These are phyloP conservation scores for Musa balbisiana DNA, from an alignment of 202 grass and related monocot species.

Conservation along the genomic window DNA sequence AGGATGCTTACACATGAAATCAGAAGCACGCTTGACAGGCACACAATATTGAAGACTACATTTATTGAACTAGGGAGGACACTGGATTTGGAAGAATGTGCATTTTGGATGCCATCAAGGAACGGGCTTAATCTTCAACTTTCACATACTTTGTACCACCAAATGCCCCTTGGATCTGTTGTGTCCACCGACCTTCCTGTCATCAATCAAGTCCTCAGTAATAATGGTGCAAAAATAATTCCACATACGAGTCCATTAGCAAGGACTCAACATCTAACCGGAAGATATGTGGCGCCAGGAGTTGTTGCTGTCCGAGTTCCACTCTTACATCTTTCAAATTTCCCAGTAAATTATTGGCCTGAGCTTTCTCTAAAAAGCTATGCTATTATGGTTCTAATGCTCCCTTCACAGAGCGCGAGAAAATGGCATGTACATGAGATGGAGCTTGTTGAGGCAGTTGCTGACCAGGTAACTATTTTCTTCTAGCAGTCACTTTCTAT, in stretches of 20 bases:
- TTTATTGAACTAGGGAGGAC: slow-evolving; percentile 15
- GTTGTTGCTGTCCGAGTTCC: slow-evolving; percentile 21
- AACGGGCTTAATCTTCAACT: slow-evolving; percentile 9
- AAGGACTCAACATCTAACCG: neutral
- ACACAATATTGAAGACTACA: slow-evolving; percentile 19
- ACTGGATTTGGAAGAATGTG: slow-evolving; percentile 13
- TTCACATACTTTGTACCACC: slow-evolving; percentile 22
- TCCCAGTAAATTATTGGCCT: slow-evolving; percentile 17
- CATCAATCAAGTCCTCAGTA: slow-evolving; percentile 17
- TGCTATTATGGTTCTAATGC: slow-evolving; percentile 21
- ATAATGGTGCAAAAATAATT: neutral
- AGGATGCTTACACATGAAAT: slow-evolving; percentile 23
- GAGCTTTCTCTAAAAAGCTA: slow-evolving; percentile 22
- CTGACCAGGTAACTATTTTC: slow-evolving; percentile 14
- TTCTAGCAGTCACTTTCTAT: neutral
- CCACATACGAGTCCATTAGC: slow-evolving; percentile 10
- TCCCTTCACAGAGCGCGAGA: slow-evolving; percentile 15
- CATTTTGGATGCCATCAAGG: slow-evolving; percentile 16
- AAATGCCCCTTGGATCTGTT: neutral
- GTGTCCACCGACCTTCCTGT: slow-evolving; percentile 16
- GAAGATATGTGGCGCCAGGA: slow-evolving; percentile 16
- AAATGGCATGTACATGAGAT: slow-evolving; percentile 14
- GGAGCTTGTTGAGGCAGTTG: slow-evolving; percentile 21
- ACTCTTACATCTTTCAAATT: slow-evolving; percentile 14
- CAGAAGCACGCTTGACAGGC: slow-evolving; percentile 22